Evolutionary conservation across 306 rosid genomes (phyloP), one percentile per base, ranked within the genome.

Genomic region (Vachellia pachyceras): DNA sequence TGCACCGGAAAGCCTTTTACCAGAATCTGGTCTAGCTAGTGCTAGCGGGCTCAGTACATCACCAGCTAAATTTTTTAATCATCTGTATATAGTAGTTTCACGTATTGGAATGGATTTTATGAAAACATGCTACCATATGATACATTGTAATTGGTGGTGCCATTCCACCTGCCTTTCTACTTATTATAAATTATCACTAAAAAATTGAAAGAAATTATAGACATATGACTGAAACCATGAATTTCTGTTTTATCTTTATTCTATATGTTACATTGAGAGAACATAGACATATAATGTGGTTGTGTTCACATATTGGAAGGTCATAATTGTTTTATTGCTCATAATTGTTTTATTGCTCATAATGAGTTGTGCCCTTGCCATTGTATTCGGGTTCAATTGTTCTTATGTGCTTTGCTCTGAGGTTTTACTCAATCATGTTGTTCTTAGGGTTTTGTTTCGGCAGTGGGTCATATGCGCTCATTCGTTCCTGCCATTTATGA

Each of bases 401-500:
- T 77, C 46, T 47, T 45, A n/a, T 36, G 17, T 35, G 50, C 13
- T 25, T 66, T 81, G 72, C 52, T 41, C 5, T 67, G 12, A 29
- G 49, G 66, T 77, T 58, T 5, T 14, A 20, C 41, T 67, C 12
- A 5, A 14, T 61, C 74, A 57, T 76, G 63, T 45, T 77, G 77
- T 73, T 77, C 79, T 82, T 88, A 91, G 95, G 95, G 95, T 77
- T 91, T 91, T 80, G 95, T 91, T 80, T 73, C 93, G n/a, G 88
- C 91, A 18, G 93, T 91, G 42, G 84, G 86, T 82, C 82, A 87
- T 72, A 89, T 89, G 91, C 91, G 90, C 55, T 82, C 95, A 54
- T 91, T 91, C 86, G 95, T 83, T 79, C 95, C 95, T 20, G 95
- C 91, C 20, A 39, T 91, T 35, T 91, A 91, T 81, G 95, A 91